phyloP scores from a whole-genome alignment of 2,329 filamentous ascomycete species.

The Alternaria incomplexa region DNA sequence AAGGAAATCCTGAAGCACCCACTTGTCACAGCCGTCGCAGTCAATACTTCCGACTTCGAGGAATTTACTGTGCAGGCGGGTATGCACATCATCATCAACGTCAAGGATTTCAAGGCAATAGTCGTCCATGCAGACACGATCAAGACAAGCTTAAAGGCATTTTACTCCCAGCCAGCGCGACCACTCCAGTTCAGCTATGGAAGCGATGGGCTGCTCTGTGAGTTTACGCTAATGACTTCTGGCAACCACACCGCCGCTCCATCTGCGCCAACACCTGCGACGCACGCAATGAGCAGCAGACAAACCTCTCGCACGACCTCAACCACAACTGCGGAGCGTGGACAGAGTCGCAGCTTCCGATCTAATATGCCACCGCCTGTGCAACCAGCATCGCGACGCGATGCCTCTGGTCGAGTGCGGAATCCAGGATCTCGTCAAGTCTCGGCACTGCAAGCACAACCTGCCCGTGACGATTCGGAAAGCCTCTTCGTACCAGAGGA shows the following conservation, averaged over 20 bases:
- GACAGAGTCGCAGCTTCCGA: constrained; percentile 29
- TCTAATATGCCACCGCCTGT: constrained; percentile 53
- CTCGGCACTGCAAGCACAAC: constrained; percentile 19
- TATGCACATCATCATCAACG: constrained; percentile 79
- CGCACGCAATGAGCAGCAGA: constrained; percentile 34
- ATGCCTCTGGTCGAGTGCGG: constrained; percentile 34
- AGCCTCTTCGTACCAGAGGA: constrained; percentile 72
- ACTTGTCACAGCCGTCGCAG: constrained; percentile 77
- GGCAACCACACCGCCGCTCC: constrained; percentile 62
- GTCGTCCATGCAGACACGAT: constrained; percentile 75
- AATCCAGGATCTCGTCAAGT: constrained; percentile 37
- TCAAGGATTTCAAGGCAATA: constrained; percentile 83
- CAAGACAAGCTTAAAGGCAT: constrained; percentile 69
- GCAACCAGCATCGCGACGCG: constrained; percentile 38
- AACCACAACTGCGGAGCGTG: constrained; percentile 18
- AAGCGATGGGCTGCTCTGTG: constrained; percentile 71
- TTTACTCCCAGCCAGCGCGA: constrained; percentile 72
- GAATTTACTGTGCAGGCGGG: constrained; percentile 76
- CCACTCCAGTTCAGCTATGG: constrained; percentile 77
- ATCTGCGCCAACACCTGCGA: constrained; percentile 22
- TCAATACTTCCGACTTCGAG: constrained; percentile 78
- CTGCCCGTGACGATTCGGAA: constrained; percentile 64
- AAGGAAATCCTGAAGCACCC: constrained; percentile 80
- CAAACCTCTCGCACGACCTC: constrained; percentile 39
- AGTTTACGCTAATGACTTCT: constrained; percentile 83